These are phyloP conservation scores for Penicillium decumbens DNA, from an alignment of 2,329 filamentous ascomycete species.

Conservation along the genomic window DNA sequence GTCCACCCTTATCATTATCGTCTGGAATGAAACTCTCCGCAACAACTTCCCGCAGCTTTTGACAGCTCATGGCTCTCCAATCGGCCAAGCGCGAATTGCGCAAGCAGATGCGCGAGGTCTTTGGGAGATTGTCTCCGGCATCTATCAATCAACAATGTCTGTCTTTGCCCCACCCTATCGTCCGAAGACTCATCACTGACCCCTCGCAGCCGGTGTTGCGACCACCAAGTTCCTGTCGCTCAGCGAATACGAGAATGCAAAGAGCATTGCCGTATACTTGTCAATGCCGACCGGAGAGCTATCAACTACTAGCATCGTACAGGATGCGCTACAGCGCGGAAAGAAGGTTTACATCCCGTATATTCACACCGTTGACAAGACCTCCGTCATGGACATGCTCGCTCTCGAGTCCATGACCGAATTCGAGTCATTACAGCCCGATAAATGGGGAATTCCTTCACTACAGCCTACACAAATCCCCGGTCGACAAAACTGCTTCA, in stretches of 20 bases:
- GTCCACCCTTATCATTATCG: slow-evolving; percentile 21
- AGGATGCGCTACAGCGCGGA: slow-evolving; percentile 67
- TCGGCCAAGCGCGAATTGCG: slow-evolving; percentile 73
- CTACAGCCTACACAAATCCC: slow-evolving; percentile 62
- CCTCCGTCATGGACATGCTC: slow-evolving; percentile 92
- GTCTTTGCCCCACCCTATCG: slow-evolving; percentile 24
- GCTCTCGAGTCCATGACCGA: slow-evolving; percentile 67
- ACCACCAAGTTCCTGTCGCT: slow-evolving; percentile 62
- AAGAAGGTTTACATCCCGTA: slow-evolving; percentile 93
- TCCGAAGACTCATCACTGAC: slow-evolving; percentile 19
- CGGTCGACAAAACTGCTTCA: slow-evolving; percentile 65
- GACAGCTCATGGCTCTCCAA: slow-evolving; percentile 52
- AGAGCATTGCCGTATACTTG: slow-evolving; percentile 76
- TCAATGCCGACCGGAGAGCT: slow-evolving; percentile 89
- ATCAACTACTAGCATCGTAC: slow-evolving; percentile 75
- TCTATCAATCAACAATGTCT: slow-evolving; percentile 66
- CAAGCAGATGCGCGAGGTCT: slow-evolving; percentile 61
- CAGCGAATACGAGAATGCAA: slow-evolving; percentile 69
- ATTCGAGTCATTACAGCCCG: slow-evolving; percentile 69
- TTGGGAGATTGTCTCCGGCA: slow-evolving; percentile 59
- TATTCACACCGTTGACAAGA: slow-evolving; percentile 61
- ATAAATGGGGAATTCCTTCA: slow-evolving; percentile 94
- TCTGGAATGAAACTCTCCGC: slow-evolving; percentile 11
- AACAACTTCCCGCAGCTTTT: slow-evolving; percentile 14
- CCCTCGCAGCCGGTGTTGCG: slow-evolving; percentile 56